Conservation (phyloP, 257 asterid genomes). For the Solanum sparsipilum region DNA sequence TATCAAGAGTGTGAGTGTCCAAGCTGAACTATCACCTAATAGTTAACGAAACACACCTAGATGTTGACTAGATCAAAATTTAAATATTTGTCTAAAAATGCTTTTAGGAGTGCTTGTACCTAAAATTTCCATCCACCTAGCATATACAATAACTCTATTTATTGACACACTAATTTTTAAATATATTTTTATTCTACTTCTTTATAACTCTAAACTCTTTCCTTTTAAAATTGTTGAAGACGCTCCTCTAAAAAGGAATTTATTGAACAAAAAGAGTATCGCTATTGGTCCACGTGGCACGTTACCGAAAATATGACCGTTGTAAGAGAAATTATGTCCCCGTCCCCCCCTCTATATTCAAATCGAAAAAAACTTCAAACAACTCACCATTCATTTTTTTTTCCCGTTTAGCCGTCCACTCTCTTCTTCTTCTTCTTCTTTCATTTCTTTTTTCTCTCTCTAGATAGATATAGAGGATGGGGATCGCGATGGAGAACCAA, state of each 20-base stretch:
- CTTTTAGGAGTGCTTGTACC: no score
- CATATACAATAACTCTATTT: no score
- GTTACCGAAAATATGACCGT: slow-evolving; percentile 12
- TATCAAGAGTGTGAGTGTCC: no score
- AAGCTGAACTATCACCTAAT: no score
- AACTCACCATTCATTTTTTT: neutral
- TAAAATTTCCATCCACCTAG: no score
- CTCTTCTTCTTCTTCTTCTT: neutral
- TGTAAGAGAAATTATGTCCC: neutral
- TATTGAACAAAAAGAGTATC: neutral
- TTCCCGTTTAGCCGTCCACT: neutral
- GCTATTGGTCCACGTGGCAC: neutral
- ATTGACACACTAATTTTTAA: no score
- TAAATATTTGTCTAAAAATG: no score
- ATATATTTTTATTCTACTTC: no score
- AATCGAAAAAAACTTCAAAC: neutral
- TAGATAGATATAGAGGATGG: slow-evolving; percentile 23
- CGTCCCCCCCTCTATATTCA: neutral
- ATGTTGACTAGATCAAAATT: no score
- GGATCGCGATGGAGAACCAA: slow-evolving; percentile 35
- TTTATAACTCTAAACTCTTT: no score
- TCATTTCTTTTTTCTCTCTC: no score
- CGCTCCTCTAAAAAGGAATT: neutral
- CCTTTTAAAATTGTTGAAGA: neutral
- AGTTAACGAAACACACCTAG: no score